Percentiles rank a stretch among this genome's conserved stretches.
These are phyloP conservation scores for Malbranchea zuffiana DNA, from an alignment of 2,329 filamentous ascomycete species.

Conservation along the genomic window DNA sequence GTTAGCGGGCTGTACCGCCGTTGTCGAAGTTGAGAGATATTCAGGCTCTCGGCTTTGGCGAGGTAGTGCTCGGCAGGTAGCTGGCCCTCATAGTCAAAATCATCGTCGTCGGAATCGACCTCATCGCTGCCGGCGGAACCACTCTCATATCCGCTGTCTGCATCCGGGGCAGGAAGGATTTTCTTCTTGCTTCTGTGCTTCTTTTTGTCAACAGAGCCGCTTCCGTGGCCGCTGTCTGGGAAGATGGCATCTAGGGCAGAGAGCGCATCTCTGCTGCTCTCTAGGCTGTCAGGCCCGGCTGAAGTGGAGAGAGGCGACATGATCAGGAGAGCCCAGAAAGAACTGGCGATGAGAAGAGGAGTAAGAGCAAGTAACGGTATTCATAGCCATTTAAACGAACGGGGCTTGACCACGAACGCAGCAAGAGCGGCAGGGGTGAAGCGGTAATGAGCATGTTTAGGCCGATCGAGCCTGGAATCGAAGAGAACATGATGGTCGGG, in stretches of 20 bases:
- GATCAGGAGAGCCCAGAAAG: slow-evolving; percentile 8
- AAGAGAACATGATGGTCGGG: slow-evolving; percentile 8
- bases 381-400: not conserved
- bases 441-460: not conserved
- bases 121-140: too few species aligned
- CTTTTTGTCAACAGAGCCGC: slow-evolving; percentile 11
- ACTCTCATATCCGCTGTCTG: too few species aligned
- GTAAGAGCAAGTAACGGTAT: slow-evolving; percentile 1
- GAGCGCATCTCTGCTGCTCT: slow-evolving; percentile 14
- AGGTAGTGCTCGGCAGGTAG: slow-evolving; percentile 18
- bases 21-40: slow-evolving; percentile 21
- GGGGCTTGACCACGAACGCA: not conserved
- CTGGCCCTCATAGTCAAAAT: slow-evolving; percentile 13
- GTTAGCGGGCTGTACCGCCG: slow-evolving; percentile 21
- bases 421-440: not conserved
- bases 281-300: slow-evolving; percentile 5
- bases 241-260: slow-evolving; percentile 15
- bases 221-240: slow-evolving; percentile 15
- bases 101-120: slow-evolving; percentile 11
- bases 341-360: not conserved
- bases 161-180: too few species aligned
- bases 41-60: slow-evolving; percentile 17
- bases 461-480: not conserved
- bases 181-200: too few species aligned
- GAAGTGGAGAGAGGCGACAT: slow-evolving; percentile 12